phyloP scores from a whole-genome alignment of 495 filamentous ascomycete genomes.

The Bacidia gigantensis region DNA sequence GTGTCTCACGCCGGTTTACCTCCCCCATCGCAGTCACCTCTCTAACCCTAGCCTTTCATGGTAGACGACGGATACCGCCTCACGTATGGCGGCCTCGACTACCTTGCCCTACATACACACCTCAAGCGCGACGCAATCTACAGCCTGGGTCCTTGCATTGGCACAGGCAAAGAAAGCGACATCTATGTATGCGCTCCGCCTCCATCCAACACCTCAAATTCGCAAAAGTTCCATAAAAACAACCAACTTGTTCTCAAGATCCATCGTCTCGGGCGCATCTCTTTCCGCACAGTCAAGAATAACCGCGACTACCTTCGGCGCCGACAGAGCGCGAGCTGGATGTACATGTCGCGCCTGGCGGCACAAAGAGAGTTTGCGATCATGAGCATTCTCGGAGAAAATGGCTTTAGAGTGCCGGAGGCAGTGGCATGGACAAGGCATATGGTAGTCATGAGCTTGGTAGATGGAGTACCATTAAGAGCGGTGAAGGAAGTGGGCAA shows the following conservation, averaged over 20 bases:
- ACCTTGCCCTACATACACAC: slow-evolving; percentile 82
- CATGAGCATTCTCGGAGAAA: slow-evolving; percentile 70
- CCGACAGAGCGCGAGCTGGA: slow-evolving; percentile 68
- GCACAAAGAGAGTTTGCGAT: slow-evolving; percentile 87
- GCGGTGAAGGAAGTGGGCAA: slow-evolving; percentile 69
- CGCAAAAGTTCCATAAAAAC: neutral
- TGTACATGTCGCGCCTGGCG: slow-evolving; percentile 89
- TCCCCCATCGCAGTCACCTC: neutral
- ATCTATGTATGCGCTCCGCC: slow-evolving; percentile 69
- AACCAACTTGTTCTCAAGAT: slow-evolving; percentile 73
- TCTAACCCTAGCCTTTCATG: neutral
- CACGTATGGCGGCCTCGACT: slow-evolving; percentile 93
- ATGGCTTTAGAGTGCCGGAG: slow-evolving; percentile 78
- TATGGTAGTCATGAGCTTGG: slow-evolving; percentile 85
- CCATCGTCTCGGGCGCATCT: slow-evolving; percentile 88
- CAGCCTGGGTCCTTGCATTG: slow-evolving; percentile 87
- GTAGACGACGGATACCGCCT: slow-evolving; percentile 90
- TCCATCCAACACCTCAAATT: neutral
- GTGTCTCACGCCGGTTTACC: slow-evolving; percentile 25
- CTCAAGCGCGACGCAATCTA: slow-evolving; percentile 65
- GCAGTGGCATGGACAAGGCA: slow-evolving; percentile 80
- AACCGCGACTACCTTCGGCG: slow-evolving; percentile 93
- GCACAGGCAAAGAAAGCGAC: slow-evolving; percentile 94
- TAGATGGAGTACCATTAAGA: slow-evolving; percentile 79
- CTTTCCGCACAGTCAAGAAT: slow-evolving; percentile 87